Evolutionary conservation across 345 rosid species (phyloP).

Genomic region (Eucalyptus pauciflora): DNA sequence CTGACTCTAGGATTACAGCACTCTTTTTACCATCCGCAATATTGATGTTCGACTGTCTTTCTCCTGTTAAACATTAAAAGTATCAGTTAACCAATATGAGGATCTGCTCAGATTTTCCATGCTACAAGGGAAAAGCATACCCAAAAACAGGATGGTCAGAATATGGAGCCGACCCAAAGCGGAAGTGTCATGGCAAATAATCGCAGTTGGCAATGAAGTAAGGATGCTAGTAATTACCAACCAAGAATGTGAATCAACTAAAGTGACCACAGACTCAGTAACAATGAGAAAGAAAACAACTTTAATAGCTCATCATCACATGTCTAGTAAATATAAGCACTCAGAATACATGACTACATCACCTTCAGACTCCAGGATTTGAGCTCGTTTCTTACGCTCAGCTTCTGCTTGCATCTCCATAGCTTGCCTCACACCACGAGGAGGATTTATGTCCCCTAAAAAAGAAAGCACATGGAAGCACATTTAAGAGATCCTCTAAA

Average conservation of each 20-base stretch:
- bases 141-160: neutral
- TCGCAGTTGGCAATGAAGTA: neutral
- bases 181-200: neutral
- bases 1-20: slow-evolving; percentile 57
- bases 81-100: neutral
- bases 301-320: neutral
- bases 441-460: slow-evolving; percentile 96
- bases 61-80: slow-evolving; percentile 21
- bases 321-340: neutral
- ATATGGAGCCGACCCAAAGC: neutral
- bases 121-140: neutral
- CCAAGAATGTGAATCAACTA: neutral
- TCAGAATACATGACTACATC: neutral
- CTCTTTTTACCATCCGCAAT: slow-evolving; percentile 81
- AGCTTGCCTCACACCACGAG: slow-evolving; percentile 80
- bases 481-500: neutral
- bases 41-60: slow-evolving; percentile 58
- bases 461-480: neutral
- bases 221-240: neutral
- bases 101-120: neutral
- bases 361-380: slow-evolving; percentile 88
- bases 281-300: neutral
- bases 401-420: slow-evolving; percentile 99
- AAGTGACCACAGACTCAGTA: neutral
- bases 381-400: slow-evolving; percentile 90